Conservation (phyloP, 225 moss, liverwort and hornwort genomes). For the Pleurozium schreberi region DNA sequence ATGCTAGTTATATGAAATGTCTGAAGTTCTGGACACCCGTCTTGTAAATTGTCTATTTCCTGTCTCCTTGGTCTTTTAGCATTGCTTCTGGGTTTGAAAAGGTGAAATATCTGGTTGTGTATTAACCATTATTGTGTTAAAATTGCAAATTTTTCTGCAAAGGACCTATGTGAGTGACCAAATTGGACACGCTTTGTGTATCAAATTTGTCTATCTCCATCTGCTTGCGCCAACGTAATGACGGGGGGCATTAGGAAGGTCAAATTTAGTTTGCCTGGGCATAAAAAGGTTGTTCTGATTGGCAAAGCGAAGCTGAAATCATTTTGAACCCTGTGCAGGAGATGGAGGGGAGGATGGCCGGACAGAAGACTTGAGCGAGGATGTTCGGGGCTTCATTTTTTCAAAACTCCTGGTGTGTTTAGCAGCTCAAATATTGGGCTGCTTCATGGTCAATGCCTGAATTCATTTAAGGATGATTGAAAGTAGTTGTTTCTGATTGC, state of each 20-base stretch:
- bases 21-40: neutral
- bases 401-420: constrained; percentile 48
- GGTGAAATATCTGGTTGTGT: neutral
- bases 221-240: neutral
- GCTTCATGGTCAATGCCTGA: neutral
- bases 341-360: constrained; percentile 46
- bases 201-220: neutral
- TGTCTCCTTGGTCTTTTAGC: neutral
- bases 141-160: neutral
- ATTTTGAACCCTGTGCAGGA: constrained; percentile 19
- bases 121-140: neutral
- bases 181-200: neutral
- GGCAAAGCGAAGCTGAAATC: neutral
- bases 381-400: constrained; percentile 55
- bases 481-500: neutral
- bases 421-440: neutral
- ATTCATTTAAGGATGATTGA: neutral
- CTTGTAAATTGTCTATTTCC: neutral
- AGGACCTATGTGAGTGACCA: neutral
- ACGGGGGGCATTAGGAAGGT: neutral
- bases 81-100: neutral
- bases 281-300: neutral
- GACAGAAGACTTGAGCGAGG: constrained; percentile 60
- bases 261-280: neutral
- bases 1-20: neutral